Evolutionary conservation across 129 eudicot genomes (phyloP), one percentile per base, ranked within the genome.

Genomic region (Logfia minima): DNA sequence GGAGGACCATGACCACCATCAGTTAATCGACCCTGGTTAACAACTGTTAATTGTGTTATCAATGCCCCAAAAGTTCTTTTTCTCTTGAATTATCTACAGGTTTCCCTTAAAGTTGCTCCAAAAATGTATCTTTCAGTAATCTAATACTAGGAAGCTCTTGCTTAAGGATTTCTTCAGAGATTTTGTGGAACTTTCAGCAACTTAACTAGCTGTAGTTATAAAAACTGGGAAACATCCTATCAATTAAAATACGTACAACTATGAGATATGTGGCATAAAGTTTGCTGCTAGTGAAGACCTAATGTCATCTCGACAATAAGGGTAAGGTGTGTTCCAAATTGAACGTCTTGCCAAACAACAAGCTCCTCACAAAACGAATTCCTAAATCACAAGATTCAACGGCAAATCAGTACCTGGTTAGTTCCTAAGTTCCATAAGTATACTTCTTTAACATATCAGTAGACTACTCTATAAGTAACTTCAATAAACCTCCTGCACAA

Each of bases 31-130:
- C 41, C 41, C 10, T 4, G 66, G 31, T 55, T 55, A 72, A 9
- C 80, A 72, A 9, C 80, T 31, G 53, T 51, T 45, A 45, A 19
- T 48, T 76, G 51, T n/a, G 32, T 65, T 52, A 21, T 19, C 19
- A 66, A 19, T 51, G 66, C 73, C 66, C 16, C 53, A 76, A 45
- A 63, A 43, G 51, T 43, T 43, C 16, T 43, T 37, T 37, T 37
- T 9, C 13, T 41, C 51, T 9, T 9, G 14, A 41, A 41, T 41
- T 41, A 41, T 41, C 51, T 9, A 43, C 17, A 43, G 16, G 71
- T 64, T 5, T 26, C 26, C 72, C 64, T 28, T 26, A 64, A 0
- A 51, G 51, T 48, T 65, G 51, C 51, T 11, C 72, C 72, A 64
- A 1, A 2, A 28, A 66, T 13, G 16, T 65, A 51, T 45, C 1